Evolutionary conservation across 805 yeast genomes (phyloP).

Genomic region (Hanseniaspora lachancei): DNA sequence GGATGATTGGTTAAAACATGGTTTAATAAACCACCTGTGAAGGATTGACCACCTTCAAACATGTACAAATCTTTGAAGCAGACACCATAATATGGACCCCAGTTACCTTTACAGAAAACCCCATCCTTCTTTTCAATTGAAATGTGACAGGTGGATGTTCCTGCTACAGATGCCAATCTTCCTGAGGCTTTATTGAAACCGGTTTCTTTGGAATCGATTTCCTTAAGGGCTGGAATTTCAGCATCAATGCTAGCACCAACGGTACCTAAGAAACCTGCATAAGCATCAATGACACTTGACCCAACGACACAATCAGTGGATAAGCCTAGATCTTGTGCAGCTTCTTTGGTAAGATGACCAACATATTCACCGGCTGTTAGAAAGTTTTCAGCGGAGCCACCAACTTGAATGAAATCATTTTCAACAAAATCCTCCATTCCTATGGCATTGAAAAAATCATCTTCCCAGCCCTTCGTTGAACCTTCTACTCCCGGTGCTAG

Average conservation of each 20-base stretch:
- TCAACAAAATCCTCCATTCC: slow-evolving; percentile 67
- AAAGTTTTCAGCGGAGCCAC: slow-evolving; percentile 49
- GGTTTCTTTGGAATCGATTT: slow-evolving; percentile 33
- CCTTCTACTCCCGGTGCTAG: slow-evolving; percentile 87
- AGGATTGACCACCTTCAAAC: slow-evolving; percentile 98
- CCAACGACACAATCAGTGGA: slow-evolving; percentile 74
- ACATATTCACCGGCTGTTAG: slow-evolving; percentile 82
- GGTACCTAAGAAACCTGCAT: slow-evolving; percentile 98
- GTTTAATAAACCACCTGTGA: slow-evolving; percentile 88
- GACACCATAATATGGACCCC: slow-evolving; percentile 97
- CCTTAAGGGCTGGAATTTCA: slow-evolving; percentile 37
- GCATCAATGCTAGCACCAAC: slow-evolving; percentile 77
- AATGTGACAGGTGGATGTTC: slow-evolving; percentile 94
- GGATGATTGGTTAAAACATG: slow-evolving; percentile 84
- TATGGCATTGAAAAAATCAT: slow-evolving; percentile 53
- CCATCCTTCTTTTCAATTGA: slow-evolving; percentile 65
- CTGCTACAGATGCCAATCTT: slow-evolving; percentile 93
- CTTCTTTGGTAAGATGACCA: slow-evolving; percentile 49
- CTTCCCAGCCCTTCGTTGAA: slow-evolving; percentile 78
- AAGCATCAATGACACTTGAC: slow-evolving; percentile 93
- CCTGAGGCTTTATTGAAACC: slow-evolving; percentile 58
- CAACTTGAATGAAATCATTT: slow-evolving; percentile 63
- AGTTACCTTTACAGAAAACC: slow-evolving; percentile 86
- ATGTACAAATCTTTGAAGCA: slow-evolving; percentile 84
- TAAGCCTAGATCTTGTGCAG: slow-evolving; percentile 78